These are phyloP conservation scores for Peterozyma xylosa DNA, from an alignment of 805 yeast species.

Conservation along the genomic window DNA sequence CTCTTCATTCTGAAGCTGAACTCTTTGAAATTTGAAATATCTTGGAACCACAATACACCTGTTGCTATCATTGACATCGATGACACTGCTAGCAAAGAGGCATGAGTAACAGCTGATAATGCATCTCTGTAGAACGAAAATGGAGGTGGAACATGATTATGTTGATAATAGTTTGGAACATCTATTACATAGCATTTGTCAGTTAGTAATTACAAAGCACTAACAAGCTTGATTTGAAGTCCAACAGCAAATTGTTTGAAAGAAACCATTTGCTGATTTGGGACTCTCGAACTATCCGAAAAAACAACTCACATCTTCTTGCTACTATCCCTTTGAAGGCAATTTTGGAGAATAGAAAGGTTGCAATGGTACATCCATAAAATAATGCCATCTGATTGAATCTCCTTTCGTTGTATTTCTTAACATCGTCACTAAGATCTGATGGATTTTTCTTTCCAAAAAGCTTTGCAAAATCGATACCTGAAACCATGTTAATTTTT, in stretches of 20 bases:
- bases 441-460: constrained; percentile 20
- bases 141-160: constrained; percentile 82
- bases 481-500: background rate
- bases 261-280: too few species aligned
- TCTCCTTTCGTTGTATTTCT: constrained; percentile 53
- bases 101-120: constrained; percentile 74
- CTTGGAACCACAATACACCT: constrained; percentile 76
- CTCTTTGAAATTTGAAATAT: constrained; percentile 61
- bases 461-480: constrained; percentile 16
- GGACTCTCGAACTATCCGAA: background rate
- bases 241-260: too few species aligned
- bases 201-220: background rate
- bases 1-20: constrained; percentile 64
- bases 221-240: too few species aligned
- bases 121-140: constrained; percentile 79
- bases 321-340: constrained; percentile 70
- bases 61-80: constrained; percentile 65
- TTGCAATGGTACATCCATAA: constrained; percentile 63
- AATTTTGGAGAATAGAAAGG: constrained; percentile 64
- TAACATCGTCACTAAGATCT: constrained; percentile 21
- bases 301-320: constrained; percentile 45
- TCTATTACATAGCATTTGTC: constrained; percentile 19
- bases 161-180: constrained; percentile 70
- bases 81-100: constrained; percentile 67
- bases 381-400: constrained; percentile 67